These are phyloP conservation scores for Geotrichum cucujoidarum DNA, from an alignment of 1,139 yeast genomes.

Conservation along the genomic window DNA sequence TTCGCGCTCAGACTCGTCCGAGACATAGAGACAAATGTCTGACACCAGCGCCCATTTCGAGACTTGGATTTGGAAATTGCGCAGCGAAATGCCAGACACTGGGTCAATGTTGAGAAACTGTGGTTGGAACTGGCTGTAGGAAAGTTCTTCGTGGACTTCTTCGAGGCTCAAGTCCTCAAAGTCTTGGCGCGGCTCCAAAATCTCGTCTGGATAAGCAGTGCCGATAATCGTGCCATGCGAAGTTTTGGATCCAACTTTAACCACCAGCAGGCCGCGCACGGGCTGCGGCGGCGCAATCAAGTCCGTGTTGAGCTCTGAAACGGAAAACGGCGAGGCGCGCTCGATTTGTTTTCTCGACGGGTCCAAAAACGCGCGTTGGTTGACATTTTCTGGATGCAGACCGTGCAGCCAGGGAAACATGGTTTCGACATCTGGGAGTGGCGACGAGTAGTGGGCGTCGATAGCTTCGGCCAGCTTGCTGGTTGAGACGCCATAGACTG, in stretches of 20 bases:
- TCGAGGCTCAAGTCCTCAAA: conserved; percentile 14
- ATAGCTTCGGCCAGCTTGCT: conserved; percentile 31
- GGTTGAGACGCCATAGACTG: conserved; percentile 30
- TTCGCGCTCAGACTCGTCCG: conserved; percentile 17
- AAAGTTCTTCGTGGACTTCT: conserved; percentile 20
- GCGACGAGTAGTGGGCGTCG: conserved; percentile 36
- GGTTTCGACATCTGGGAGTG: conserved; percentile 60
- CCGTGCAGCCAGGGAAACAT: conserved; percentile 95
- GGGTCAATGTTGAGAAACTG: conserved; percentile 44
- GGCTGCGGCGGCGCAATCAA: conserved; percentile 22
- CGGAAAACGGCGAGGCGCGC: conserved; percentile 20
- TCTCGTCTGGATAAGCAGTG: conserved; percentile 55
- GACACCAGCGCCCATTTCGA: conserved; percentile 62
- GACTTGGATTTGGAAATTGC: conserved; percentile 74
- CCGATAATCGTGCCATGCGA: conserved; percentile 51
- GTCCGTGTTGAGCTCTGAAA: conserved; percentile 5
- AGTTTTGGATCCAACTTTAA: conserved; percentile 39
- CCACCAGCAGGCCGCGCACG: conserved; percentile 33
- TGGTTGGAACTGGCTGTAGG: conserved; percentile 18
- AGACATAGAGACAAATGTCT: conserved; percentile 57
- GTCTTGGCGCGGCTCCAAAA: conserved; percentile 37
- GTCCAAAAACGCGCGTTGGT: conserved; percentile 34
- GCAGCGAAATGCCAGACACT: conserved; percentile 57
- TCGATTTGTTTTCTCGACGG: conserved; percentile 23
- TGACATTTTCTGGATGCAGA: conserved; percentile 31